These are phyloP conservation scores for Alternaria arborescens DNA, from an alignment of 2,329 filamentous ascomycete genomes.

Conservation along the genomic window DNA sequence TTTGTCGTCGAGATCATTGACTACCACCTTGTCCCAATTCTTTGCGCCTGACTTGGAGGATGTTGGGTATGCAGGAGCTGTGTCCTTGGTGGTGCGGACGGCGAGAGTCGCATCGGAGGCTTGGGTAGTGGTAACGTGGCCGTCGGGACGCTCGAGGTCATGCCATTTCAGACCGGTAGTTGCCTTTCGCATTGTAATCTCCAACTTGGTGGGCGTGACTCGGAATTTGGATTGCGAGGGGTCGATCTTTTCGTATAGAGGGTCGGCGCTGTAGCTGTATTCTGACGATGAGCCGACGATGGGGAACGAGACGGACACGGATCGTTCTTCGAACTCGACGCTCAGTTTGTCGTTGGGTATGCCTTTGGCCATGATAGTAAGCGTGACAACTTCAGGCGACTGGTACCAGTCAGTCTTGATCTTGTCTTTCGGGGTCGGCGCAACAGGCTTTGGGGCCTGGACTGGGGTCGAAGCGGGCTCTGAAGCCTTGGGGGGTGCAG, in stretches of 20 bases:
- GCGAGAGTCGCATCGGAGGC: constrained; percentile 26
- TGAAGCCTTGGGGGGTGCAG: constrained; percentile 13
- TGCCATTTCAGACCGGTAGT: constrained; percentile 73
- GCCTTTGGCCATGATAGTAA: constrained; percentile 72
- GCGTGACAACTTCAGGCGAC: constrained; percentile 65
- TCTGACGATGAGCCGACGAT: constrained; percentile 58
- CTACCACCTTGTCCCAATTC: constrained; percentile 86
- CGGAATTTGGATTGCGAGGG: constrained; percentile 66
- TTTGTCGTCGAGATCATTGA: constrained; percentile 61
- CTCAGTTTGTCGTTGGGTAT: constrained; percentile 65
- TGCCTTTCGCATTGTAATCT: constrained; percentile 76
- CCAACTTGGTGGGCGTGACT: constrained; percentile 80
- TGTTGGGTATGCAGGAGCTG: constrained; percentile 76
- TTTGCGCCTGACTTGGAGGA: constrained; percentile 85
- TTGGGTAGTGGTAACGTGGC: constrained; percentile 18
- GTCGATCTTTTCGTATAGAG: constrained; percentile 73
- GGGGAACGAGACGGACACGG: constrained; percentile 67
- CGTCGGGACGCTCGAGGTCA: constrained; percentile 58
- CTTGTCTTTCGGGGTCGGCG: constrained; percentile 62
- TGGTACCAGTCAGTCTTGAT: constrained; percentile 77
- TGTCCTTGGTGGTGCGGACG: constrained; percentile 31
- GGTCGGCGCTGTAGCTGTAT: constrained; percentile 70
- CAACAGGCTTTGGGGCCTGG: constrained; percentile 38
- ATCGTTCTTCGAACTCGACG: constrained; percentile 61
- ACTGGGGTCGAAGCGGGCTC: constrained; percentile 14